Evolutionary conservation across 2,329 filamentous ascomycete species (phyloP).

Genomic region (Herpotrichia juniperi): DNA sequence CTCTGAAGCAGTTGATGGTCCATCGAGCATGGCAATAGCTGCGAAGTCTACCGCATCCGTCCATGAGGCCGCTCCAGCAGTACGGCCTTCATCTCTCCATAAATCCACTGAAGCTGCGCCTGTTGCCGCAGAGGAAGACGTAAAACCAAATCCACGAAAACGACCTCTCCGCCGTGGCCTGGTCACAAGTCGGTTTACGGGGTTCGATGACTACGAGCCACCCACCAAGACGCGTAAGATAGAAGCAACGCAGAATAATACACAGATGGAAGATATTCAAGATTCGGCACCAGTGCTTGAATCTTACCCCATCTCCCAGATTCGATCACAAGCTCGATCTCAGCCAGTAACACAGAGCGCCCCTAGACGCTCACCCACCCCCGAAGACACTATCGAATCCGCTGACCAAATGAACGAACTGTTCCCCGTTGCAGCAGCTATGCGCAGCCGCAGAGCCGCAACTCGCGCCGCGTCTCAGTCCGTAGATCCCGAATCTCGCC

Average conservation of each 20-base stretch:
- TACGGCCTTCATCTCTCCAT: conserved; percentile 23
- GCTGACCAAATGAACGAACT: conserved; percentile 72
- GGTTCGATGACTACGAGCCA: conserved; percentile 67
- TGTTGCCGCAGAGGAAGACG: conserved; percentile 22
- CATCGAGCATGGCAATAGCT: conserved; percentile 24
- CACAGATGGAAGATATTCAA: conserved; percentile 29
- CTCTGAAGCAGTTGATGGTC: conserved; percentile 40
- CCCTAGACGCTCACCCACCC: conserved; percentile 39
- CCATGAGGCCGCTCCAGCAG: conserved; percentile 22
- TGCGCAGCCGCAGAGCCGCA: conserved; percentile 72
- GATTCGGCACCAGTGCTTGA: conserved; percentile 16
- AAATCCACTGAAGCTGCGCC: conserved; percentile 22
- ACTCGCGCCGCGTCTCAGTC: conserved; percentile 35
- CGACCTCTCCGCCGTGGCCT: conserved; percentile 42
- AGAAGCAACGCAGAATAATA: conserved; percentile 17
- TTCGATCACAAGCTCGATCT: conserved; percentile 24
- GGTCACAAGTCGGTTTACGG: conserved; percentile 66
- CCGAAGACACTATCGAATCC: conserved; percentile 43
- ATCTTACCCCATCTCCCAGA: conserved; percentile 12
- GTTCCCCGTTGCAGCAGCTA: conserved; percentile 75
- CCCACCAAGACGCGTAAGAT: conserved; percentile 36
- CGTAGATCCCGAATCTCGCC: conserved; percentile 31
- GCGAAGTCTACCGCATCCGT: conserved; percentile 16
- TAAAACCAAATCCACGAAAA: conserved; percentile 35
- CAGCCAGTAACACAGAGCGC: conserved; percentile 28